phyloP scores from a whole-genome alignment of 148 eudicot genomes.

The Rhododendron griersonianum region DNA sequence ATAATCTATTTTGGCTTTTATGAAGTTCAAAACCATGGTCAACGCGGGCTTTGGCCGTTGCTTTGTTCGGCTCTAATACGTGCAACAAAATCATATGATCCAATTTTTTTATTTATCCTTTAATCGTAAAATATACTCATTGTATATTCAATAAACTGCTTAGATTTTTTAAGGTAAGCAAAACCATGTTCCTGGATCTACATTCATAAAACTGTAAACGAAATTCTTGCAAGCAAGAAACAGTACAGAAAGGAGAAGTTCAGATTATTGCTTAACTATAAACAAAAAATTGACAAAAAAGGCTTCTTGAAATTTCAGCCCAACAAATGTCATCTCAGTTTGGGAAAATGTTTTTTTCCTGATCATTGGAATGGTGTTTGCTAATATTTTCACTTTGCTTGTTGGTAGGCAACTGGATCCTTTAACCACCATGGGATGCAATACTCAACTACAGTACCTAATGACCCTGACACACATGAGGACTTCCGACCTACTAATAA shows the following conservation, averaged over 20 bases:
- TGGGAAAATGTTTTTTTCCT: background rate
- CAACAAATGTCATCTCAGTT: background rate
- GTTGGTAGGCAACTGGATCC: slow-evolving; percentile 48
- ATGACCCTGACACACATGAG: slow-evolving; percentile 86
- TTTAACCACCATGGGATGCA: slow-evolving; percentile 40
- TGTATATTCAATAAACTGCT: background rate
- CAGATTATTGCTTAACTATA: background rate
- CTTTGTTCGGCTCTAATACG: no score
- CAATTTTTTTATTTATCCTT: background rate
- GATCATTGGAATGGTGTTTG: background rate
- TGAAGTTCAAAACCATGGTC: background rate
- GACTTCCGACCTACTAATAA: slow-evolving; percentile 82
- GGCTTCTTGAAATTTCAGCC: background rate
- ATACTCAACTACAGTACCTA: slow-evolving; percentile 60
- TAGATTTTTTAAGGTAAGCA: background rate
- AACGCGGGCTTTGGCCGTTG: no score
- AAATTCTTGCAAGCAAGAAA: background rate
- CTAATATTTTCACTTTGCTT: background rate
- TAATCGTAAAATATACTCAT: background rate
- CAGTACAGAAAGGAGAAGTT: background rate
- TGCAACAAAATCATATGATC: background rate
- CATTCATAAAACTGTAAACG: background rate
- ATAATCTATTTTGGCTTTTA: background rate
- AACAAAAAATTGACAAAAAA: background rate
- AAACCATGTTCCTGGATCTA: background rate